phyloP scores from a whole-genome alignment of 192 early-diverging fungal genomes.

The Backusella luteola region DNA sequence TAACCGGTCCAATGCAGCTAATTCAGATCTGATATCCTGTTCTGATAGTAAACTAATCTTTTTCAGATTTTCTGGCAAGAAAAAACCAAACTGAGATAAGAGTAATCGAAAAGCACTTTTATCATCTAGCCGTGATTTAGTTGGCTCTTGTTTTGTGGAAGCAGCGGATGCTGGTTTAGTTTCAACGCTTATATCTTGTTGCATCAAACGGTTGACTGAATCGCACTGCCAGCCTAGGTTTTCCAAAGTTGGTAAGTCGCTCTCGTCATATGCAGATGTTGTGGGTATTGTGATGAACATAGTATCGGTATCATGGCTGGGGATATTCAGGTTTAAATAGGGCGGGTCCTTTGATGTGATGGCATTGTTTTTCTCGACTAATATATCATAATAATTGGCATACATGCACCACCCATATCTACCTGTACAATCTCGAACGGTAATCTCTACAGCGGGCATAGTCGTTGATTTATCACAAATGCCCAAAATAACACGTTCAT shows the following conservation, averaged over 20 bases:
- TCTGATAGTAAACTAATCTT: slow-evolving; percentile 56
- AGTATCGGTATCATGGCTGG: not conserved
- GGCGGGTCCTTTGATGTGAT: not conserved
- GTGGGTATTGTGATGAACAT: not conserved
- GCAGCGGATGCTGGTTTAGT: not conserved
- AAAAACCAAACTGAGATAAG: slow-evolving; percentile 63
- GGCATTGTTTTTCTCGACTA: not conserved
- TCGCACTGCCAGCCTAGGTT: slow-evolving; percentile 30
- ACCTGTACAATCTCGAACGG: slow-evolving; percentile 67
- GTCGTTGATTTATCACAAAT: slow-evolving; percentile 46
- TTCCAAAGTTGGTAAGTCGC: slow-evolving; percentile 33
- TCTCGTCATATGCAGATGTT: slow-evolving; percentile 1
- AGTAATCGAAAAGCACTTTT: slow-evolving; percentile 53
- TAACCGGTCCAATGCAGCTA: slow-evolving; percentile 55
- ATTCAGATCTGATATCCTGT: slow-evolving; percentile 53
- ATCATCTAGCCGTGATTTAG: slow-evolving; percentile 29
- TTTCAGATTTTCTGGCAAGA: slow-evolving; percentile 52
- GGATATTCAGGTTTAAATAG: not conserved
- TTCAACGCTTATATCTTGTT: slow-evolving; percentile 14
- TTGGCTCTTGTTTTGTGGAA: slow-evolving; percentile 14
- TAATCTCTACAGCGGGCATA: slow-evolving; percentile 41
- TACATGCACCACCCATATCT: slow-evolving; percentile 66
- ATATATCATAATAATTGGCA: slow-evolving; percentile 46
- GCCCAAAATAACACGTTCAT: slow-evolving; percentile 64
- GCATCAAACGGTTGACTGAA: slow-evolving; percentile 18